These are phyloP conservation scores for Leccinum incarnatum DNA, from an alignment of 768 basidiomycete species.

Conservation along the genomic window DNA sequence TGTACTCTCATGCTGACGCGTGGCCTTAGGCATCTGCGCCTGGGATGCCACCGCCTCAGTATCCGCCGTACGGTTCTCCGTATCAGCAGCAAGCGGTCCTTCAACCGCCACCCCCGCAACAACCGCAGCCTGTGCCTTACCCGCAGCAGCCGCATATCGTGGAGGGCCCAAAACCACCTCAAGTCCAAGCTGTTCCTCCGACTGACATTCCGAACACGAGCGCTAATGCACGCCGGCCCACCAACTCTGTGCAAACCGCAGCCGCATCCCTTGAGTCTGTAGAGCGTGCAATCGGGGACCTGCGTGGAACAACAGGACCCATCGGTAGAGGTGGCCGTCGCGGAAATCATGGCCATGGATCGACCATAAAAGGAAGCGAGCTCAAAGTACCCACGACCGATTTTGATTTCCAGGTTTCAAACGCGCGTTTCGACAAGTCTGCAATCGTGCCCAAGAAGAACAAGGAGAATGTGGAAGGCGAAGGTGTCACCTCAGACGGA, in stretches of 20 bases:
- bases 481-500: slow-evolving; percentile 29
- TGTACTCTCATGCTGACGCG: slow-evolving; percentile 10
- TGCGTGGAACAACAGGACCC: slow-evolving; percentile 39
- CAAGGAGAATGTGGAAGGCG: slow-evolving; percentile 31
- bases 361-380: slow-evolving; percentile 33
- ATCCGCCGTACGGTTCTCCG: slow-evolving; percentile 28
- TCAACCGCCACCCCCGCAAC: slow-evolving; percentile 32
- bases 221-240: slow-evolving; percentile 31
- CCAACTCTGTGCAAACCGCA: slow-evolving; percentile 63
- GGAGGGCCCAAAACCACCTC: slow-evolving; percentile 26
- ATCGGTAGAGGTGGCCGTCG: slow-evolving; percentile 42
- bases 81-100: slow-evolving; percentile 32
- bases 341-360: slow-evolving; percentile 27
- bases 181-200: slow-evolving; percentile 17
- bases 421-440: slow-evolving; percentile 79
- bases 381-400: slow-evolving; percentile 68
- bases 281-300: slow-evolving; percentile 53
- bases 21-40: slow-evolving; percentile 48
- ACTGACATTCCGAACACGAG: slow-evolving; percentile 26
- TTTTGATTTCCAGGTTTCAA: slow-evolving; percentile 78
- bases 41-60: slow-evolving; percentile 31
- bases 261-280: slow-evolving; percentile 74
- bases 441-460: slow-evolving; percentile 42
- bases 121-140: slow-evolving; percentile 28
- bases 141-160: slow-evolving; percentile 27